These are phyloP conservation scores for Penicillium paneum DNA, from an alignment of 2,329 filamentous ascomycete genomes.

Conservation along the genomic window DNA sequence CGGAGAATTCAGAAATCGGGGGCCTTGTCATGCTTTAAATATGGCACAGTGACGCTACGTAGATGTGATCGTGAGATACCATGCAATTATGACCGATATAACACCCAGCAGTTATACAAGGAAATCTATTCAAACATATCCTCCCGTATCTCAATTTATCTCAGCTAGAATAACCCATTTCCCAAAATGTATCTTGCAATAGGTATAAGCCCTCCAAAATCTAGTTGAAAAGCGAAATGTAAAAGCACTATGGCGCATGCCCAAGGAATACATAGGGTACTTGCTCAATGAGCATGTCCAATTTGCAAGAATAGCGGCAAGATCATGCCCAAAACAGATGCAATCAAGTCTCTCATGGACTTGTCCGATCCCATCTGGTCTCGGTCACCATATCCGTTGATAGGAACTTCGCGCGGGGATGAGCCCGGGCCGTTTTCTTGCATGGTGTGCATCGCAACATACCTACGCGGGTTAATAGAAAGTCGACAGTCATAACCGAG, in stretches of 20 bases:
- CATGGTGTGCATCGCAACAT: slow-evolving; percentile 99
- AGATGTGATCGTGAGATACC: slow-evolving; percentile 25
- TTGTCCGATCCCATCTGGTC: slow-evolving; percentile 37
- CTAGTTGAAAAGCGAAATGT: slow-evolving; percentile 5
- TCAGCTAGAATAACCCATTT: slow-evolving; percentile 2
- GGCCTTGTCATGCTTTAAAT: slow-evolving; percentile 16
- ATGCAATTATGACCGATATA: slow-evolving; percentile 29
- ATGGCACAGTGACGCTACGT: slow-evolving; percentile 25
- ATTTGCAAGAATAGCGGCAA: slow-evolving; percentile 48
- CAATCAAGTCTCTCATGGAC: slow-evolving; percentile 45
- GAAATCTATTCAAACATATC: slow-evolving; percentile 17
- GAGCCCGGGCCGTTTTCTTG: slow-evolving; percentile 59
- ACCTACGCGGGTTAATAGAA: slow-evolving; percentile 52
- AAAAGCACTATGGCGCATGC: not conserved
- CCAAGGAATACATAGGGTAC: not conserved
- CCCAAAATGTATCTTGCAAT: slow-evolving; percentile 11
- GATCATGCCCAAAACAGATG: slow-evolving; percentile 49
- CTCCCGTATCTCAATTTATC: slow-evolving; percentile 1
- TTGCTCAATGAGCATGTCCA: slow-evolving; percentile 44
- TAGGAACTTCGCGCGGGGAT: slow-evolving; percentile 30
- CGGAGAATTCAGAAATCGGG: not conserved
- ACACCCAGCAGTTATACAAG: slow-evolving; percentile 13
- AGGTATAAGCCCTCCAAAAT: slow-evolving; percentile 22
- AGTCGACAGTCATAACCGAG: not conserved
- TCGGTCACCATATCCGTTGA: slow-evolving; percentile 45